Evolutionary conservation across 2,329 filamentous ascomycete species (phyloP).

Genomic region (Fusarium sambucinum): DNA sequence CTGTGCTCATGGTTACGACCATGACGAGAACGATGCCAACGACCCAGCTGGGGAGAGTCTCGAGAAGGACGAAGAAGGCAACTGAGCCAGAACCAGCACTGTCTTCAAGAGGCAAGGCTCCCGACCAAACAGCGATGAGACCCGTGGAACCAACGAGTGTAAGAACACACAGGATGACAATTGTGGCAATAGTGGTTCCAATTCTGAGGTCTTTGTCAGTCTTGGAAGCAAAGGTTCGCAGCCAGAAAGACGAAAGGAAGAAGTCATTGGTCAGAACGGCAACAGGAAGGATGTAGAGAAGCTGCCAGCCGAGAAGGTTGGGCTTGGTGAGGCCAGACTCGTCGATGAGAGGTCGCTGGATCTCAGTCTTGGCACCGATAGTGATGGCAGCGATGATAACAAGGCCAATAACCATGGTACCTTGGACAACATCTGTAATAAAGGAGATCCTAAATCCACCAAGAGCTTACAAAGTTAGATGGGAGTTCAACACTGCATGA

Average conservation of each 20-base stretch:
- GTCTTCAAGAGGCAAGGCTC: constrained; percentile 71
- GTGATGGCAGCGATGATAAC: constrained; percentile 82
- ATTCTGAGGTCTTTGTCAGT: constrained; percentile 83
- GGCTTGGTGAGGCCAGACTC: constrained; percentile 76
- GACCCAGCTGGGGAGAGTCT: constrained; percentile 81
- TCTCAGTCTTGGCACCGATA: constrained; percentile 80
- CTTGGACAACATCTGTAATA: constrained; percentile 85
- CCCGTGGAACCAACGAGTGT: constrained; percentile 79
- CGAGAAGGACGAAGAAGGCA: constrained; percentile 80
- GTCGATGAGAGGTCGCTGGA: constrained; percentile 76
- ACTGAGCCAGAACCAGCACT: constrained; percentile 70
- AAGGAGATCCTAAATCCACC: constrained; percentile 89
- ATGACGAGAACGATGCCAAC: constrained; percentile 85
- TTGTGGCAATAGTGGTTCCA: constrained; percentile 76
- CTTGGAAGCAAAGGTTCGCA: constrained; percentile 83
- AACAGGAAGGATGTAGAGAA: constrained; percentile 85
- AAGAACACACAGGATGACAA: constrained; percentile 75
- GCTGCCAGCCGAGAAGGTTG: constrained; percentile 83
- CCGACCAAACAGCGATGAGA: constrained; percentile 82
- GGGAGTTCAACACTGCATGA: not conserved
- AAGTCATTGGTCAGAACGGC: constrained; percentile 88
- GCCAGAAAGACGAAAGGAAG: constrained; percentile 87
- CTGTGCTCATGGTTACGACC: constrained; percentile 80
- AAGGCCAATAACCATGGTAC: constrained; percentile 79
- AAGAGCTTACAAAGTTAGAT: constrained; percentile 64